A percentile compares a stretch with the other conserved stretches of the same genome.
Conservation (phyloP, 805 yeast genomes). For the Starmera amethionina region DNA sequence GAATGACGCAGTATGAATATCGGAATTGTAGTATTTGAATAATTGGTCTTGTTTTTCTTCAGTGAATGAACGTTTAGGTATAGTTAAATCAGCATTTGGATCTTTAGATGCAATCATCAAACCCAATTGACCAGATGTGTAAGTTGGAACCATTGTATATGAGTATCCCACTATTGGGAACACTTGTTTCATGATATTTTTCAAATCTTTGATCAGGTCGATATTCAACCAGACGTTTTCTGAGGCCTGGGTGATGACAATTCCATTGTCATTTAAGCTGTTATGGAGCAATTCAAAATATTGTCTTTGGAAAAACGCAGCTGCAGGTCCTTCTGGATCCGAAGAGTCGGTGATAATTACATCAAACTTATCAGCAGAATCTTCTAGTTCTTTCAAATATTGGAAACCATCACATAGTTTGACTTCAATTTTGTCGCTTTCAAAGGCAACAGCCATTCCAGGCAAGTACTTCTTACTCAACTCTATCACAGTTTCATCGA, state of each 20-base stretch:
- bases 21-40: conserved; percentile 56
- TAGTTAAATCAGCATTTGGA: conserved; percentile 30
- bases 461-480: conserved; percentile 68
- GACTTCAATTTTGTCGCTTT: conserved; percentile 57
- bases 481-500: conserved; percentile 73
- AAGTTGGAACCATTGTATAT: conserved; percentile 79
- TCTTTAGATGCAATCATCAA: conserved; percentile 63
- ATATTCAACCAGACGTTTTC: conserved; percentile 74
- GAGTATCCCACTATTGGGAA: conserved; percentile 56
- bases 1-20: conserved; percentile 64
- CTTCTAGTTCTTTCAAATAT: conserved; percentile 38
- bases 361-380: conserved; percentile 47
- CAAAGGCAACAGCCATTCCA: conserved; percentile 56
- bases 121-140: conserved; percentile 84
- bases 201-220: conserved; percentile 36
- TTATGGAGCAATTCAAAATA: conserved; percentile 61
- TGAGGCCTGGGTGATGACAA: conserved; percentile 71
- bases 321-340: conserved; percentile 96
- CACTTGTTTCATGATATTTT: conserved; percentile 39
- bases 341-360: conserved; percentile 87
- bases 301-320: conserved; percentile 67
- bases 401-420: conserved; percentile 78
- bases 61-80: conserved; percentile 40
- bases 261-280: conserved; percentile 53
- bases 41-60: conserved; percentile 35